Base-by-base conservation (phyloP, 441 rosid species). In the Oxalis stricta region DNA sequence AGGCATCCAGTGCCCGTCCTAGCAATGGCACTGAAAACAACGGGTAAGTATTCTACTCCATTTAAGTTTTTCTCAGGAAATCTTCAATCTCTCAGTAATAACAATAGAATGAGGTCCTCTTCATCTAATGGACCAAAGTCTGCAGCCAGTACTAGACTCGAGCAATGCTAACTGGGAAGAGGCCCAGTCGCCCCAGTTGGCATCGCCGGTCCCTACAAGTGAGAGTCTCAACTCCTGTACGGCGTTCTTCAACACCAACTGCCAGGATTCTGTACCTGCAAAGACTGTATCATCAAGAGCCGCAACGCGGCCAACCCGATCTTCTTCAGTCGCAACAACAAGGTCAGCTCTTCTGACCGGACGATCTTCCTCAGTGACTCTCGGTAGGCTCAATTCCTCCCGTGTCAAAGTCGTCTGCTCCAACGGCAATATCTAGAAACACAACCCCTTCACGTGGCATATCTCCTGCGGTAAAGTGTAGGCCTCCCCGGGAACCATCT, bases 191-290 rank as follows among this genome's bases (percentile, higher is more conserved):
- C 61, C 70, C 75, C 2, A 35, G 57, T 42, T 73, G 70, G 66
- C 60, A 66, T 38, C n/a, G 38, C 52, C 23, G 52, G 73, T 43
- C 57, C 66, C 16, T n/a, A n/a, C 18, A 69, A 21, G 63, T 59
- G 9, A 63, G 86, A 45, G 60, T 75, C 31, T 69, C 77, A 15
- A 72, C 82, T 52, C 66, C 72, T 24, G 48, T 73, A 9, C 66
- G 73, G 66, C 68, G 74, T 33, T 74, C 88, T 40, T 70, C 75
- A 11, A 74, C 76, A 38, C 83, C 75, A 46, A 69, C 76, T 34
- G 52, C 68, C 45, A 64, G 79, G 49, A 66, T 43, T 63, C 70
- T 4, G 10, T 49, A 12, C 65, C 69, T 15, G 41, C 64, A 42
- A 41, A 63, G 10, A 80, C 56, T 52, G 19, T 71, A 22, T 41